These are phyloP conservation scores for Hirschioporus abietinus DNA, from an alignment of 768 basidiomycete genomes.

Conservation along the genomic window DNA sequence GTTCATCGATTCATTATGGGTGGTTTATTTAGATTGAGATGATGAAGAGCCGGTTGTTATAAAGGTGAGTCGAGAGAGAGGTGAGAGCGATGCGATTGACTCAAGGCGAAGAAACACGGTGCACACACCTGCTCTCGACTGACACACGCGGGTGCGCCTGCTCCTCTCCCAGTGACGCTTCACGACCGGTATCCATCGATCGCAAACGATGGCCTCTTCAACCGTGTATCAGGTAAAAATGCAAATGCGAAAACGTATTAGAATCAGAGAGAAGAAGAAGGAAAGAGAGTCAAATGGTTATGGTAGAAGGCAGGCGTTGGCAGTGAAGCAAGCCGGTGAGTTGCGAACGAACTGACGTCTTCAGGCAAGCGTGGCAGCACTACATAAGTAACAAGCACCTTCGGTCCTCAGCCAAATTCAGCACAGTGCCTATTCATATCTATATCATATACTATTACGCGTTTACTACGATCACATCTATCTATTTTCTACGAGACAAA, in stretches of 20 bases:
- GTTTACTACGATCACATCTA: too few relatives aligned
- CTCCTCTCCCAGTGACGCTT: background rate
- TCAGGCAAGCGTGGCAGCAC: background rate
- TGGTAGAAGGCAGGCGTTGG: background rate
- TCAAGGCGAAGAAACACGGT: background rate
- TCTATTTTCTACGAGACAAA: too few relatives aligned
- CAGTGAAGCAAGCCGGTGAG: background rate
- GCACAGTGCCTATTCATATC: too few relatives aligned
- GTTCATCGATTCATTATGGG: background rate
- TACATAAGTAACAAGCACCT: background rate
- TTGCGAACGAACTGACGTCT: background rate
- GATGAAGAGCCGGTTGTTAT: background rate
- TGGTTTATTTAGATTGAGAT: background rate
- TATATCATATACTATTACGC: too few relatives aligned
- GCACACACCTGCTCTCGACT: background rate
- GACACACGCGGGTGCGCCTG: background rate
- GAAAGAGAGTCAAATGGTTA: background rate
- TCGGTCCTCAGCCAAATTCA: background rate
- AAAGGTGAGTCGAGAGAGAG: background rate
- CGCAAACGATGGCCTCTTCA: background rate
- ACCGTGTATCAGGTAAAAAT: background rate
- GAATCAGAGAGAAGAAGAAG: background rate
- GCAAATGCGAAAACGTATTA: background rate
- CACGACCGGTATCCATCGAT: constrained; percentile 1
- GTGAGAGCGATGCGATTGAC: background rate